Base-by-base conservation (phyloP, 257 asterid species). In the Ophiorrhiza pumila region DNA sequence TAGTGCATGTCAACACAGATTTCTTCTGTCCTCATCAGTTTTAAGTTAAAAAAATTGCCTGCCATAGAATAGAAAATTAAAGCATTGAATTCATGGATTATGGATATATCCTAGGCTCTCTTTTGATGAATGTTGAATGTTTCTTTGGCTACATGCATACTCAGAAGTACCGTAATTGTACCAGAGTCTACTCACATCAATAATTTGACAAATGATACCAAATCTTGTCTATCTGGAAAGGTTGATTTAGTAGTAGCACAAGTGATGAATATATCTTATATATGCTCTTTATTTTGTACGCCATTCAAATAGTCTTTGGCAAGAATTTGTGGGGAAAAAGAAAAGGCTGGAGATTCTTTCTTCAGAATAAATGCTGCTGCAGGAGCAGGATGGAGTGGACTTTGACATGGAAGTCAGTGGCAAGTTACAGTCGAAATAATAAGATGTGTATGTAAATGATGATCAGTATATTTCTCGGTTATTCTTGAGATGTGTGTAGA, bases 351-450 rank as follows among this genome's bases (percentile, higher is more conserved):
- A 34, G 68, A 66, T 31, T 37, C 49, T 25, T 66, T 56, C 61
- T n/a, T 31, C 31, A 66, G 78, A 74, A 74, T 55, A 66, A 65
- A 66, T 74, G 68, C 73, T 74, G 68, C 73, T 29, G 29, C 72
- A 10, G 31, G 61, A 31, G 15, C 14, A 31, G 46, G 46, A 18
- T 53, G 27, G 49, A 22, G 59, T 29, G 67, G 72, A 65, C 68
- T 55, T 43, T 55, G 18, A 74, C 55, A 31, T 42, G 66, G 52
- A 46, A n/a, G 60, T 47, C 47, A 60, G 42, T 57, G 32, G 58
- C 45, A n/a, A n/a, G 27, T 8, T 7, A 27, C 2, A 0, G 4
- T 25, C 14, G 64, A 58, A 58, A 7, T 23, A 32, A 8, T 0
- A 18, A 23, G 5, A 57, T 31, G 31, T 37, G 34, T 25, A n/a